These are phyloP conservation scores for Ophiostoma sp. DNA, from an alignment of 2,329 filamentous ascomycete species.

Conservation along the genomic window DNA sequence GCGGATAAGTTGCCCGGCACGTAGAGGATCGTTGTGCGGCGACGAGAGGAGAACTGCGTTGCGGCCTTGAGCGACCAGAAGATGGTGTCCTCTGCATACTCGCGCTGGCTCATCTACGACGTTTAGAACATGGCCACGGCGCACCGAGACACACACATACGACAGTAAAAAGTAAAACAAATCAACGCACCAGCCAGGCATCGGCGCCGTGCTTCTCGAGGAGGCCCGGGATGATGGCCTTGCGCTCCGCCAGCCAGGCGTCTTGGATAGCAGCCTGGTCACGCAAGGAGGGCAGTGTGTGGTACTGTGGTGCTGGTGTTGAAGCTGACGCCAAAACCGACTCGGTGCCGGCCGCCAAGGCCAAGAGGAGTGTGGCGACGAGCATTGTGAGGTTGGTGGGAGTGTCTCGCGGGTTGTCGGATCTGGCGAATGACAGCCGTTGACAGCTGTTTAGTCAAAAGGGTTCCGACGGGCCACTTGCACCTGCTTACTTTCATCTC, in stretches of 20 bases:
- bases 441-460: not conserved
- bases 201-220: conserved; percentile 43
- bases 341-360: conserved; percentile 13
- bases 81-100: conserved; percentile 48
- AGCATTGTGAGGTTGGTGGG: not conserved
- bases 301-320: conserved; percentile 30
- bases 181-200: conserved; percentile 42
- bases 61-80: conserved; percentile 48
- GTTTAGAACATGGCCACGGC: not conserved
- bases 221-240: conserved; percentile 39
- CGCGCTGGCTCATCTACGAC: conserved; percentile 44
- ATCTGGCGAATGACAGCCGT: not conserved
- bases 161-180: not conserved
- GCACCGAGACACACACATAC: not conserved
- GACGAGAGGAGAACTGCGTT: conserved; percentile 44
- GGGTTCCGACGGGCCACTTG: not conserved
- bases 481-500: conserved; percentile 4
- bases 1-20: conserved; percentile 40
- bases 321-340: not conserved
- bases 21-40: conserved; percentile 48
- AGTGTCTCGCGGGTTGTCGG: not conserved
- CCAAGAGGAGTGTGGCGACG: not conserved
- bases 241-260: conserved; percentile 42
- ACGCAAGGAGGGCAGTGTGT: conserved; percentile 39
- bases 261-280: conserved; percentile 43